A percentile compares a stretch with the other conserved stretches of the same genome.
These are phyloP conservation scores for Ganoderma sp. DNA, from an alignment of 1,284 basidiomycete species.

Conservation along the genomic window DNA sequence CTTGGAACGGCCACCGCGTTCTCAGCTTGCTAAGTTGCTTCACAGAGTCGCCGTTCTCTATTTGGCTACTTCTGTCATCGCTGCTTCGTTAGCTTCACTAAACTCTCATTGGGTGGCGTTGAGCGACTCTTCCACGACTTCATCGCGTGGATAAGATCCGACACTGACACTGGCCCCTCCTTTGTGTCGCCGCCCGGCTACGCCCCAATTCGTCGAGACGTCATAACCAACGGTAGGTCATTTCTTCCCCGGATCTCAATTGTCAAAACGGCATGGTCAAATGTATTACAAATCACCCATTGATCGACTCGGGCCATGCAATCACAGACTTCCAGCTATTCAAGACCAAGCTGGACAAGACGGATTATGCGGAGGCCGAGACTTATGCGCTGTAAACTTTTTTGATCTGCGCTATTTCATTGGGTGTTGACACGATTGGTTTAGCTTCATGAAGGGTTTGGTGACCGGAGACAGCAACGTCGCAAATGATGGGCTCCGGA, in stretches of 20 bases:
- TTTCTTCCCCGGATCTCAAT: background rate
- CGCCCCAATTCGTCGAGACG: constrained; percentile 56
- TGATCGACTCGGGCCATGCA: background rate
- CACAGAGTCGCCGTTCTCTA: constrained; percentile 69
- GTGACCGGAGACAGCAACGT: constrained; percentile 69
- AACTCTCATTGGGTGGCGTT: constrained; percentile 74
- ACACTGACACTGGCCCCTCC: constrained; percentile 46
- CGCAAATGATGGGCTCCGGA: constrained; percentile 71
- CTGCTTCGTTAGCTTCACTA: constrained; percentile 73
- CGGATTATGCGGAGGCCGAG: constrained; percentile 64
- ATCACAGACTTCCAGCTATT: constrained; percentile 61
- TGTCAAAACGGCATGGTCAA: background rate
- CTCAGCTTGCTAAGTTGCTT: background rate
- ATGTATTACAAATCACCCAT: background rate
- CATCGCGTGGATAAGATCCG: constrained; percentile 57
- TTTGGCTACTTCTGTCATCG: constrained; percentile 82
- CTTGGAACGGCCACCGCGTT: background rate
- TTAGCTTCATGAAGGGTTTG: constrained; percentile 68
- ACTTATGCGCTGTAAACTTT: constrained; percentile 62
- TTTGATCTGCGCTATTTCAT: too few relatives aligned
- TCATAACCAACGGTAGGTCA: constrained; percentile 56
- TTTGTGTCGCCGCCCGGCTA: constrained; percentile 41
- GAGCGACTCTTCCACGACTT: constrained; percentile 68
- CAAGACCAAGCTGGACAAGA: constrained; percentile 70
- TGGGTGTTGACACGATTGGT: constrained; percentile 8